Base-by-base conservation (phyloP, 805 yeast genomes). In the Lipomyces sp. region DNA sequence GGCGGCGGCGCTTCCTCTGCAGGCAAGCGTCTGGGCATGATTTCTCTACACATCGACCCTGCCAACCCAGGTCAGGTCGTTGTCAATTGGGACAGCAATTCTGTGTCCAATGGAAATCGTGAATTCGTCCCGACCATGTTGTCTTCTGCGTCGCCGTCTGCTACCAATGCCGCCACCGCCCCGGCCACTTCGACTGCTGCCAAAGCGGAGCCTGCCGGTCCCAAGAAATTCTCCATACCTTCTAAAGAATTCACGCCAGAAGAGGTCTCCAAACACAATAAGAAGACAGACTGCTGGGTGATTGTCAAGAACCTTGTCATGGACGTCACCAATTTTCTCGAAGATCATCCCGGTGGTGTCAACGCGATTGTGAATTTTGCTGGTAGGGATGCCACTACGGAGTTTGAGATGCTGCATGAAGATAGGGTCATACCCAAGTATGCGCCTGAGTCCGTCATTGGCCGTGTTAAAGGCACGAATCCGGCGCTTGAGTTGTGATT, bases 341-440 rank as follows among this genome's bases (percentile, higher is more conserved):
- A 78, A 37, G 82, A 81, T 59, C 95, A 89, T 70, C 90, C 90
- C 5, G 90, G 90, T 34, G 90, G 90, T 7, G 83, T 77, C 18
- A 85, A 85, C 60, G 82, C 87, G 13, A 84, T 86, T 65, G 79
- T 86, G 59, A 95, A 90, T 73, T 84, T 87, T 76, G 96, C 91
- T 24, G 97, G 97, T 54, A 83, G 85, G 66, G 97, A 92, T 75
- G 93, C 92, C 57, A 86, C 90, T 7, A 79, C 75, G 60, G 85
- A 86, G 53, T 87, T 87, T 71, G 87, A 85, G 86, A 86, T 81
- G 85, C 76, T 86, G 62, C 89, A 86, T 73, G 86, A 85, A 64
- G 89, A 86, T 69, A 79, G 79, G 59, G 85, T 85, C 60, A 78
- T 86, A 61, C 77, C 82, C 1, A 79, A 84, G 64, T 84, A 84